Percentiles rank a stretch among this genome's conserved stretches.
Conservation (phyloP, 495 filamentous ascomycete genomes). For the Chlorociboria aeruginascens region DNA sequence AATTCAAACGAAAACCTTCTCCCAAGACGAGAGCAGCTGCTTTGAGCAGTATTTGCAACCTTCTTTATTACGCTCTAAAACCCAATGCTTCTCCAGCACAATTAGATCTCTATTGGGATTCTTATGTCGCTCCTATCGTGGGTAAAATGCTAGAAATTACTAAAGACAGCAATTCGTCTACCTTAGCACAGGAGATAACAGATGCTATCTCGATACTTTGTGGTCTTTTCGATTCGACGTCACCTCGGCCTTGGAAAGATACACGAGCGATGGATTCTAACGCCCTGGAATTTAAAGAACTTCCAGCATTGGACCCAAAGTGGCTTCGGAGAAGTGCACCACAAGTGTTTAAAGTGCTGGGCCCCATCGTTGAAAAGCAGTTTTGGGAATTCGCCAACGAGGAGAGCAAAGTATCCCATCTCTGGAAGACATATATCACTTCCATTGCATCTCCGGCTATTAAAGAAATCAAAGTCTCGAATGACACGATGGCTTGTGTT, state of each 20-base stretch:
- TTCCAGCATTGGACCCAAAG: conserved; percentile 68
- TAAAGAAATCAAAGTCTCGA: conserved; percentile 83
- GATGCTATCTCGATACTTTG: conserved; percentile 53
- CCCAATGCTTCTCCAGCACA: conserved; percentile 48
- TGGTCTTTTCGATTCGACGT: conserved; percentile 54
- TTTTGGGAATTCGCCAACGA: conserved; percentile 36
- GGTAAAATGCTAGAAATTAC: conserved; percentile 25
- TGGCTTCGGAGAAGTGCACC: conserved; percentile 70
- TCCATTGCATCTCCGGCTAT: conserved; percentile 65
- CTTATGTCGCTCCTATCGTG: conserved; percentile 50
- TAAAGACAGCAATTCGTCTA: background rate
- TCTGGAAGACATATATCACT: conserved; percentile 60
- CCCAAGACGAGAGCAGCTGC: conserved; percentile 48
- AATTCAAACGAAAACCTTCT: conserved; percentile 49
- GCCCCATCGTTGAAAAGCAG: conserved; percentile 45
- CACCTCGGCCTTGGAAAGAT: conserved; percentile 58
- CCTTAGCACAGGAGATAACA: conserved; percentile 22
- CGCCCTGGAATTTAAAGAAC: conserved; percentile 50
- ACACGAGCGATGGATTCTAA: conserved; percentile 47
- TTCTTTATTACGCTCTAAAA: conserved; percentile 79
- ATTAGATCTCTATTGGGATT: conserved; percentile 70
- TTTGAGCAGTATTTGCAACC: conserved; percentile 57
- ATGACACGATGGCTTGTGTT: conserved; percentile 68
- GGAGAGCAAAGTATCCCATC: conserved; percentile 34
- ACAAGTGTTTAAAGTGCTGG: conserved; percentile 50